Evolutionary conservation across 345 rosid species (phyloP).

Genomic region (Mercurialis annua): DNA sequence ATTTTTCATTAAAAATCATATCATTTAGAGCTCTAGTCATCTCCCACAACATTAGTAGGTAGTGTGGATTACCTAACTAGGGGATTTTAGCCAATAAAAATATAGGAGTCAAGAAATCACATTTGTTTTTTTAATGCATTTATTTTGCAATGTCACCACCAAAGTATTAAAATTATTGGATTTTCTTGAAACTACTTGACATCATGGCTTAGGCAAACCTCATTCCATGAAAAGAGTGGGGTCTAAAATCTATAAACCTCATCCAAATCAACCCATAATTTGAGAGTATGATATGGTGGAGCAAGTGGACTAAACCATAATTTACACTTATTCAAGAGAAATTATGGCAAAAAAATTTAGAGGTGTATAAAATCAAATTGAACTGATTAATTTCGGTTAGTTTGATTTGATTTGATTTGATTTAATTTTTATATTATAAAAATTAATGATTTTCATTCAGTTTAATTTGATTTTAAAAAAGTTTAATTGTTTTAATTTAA

Average conservation of each 20-base stretch:
- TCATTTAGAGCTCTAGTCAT: no score
- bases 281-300: conserved; percentile 1
- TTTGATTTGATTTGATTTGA: no score
- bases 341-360: not conserved
- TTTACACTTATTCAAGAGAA: no score
- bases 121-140: not conserved
- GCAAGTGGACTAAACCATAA: conserved; percentile 5
- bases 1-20: no score
- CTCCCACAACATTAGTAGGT: not conserved
- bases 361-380: not conserved
- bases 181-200: not conserved
- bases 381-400: not conserved
- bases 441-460: no score
- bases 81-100: not conserved
- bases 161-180: not conserved
- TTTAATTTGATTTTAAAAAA: no score
- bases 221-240: not conserved
- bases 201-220: conserved; percentile 8
- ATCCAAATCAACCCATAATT: not conserved
- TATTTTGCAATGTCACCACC: not conserved
- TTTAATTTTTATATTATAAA: no score
- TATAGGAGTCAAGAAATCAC: not conserved
- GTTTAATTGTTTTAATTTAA: no score
- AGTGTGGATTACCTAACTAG: conserved; percentile 3
- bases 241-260: not conserved